These are phyloP conservation scores for Fraxinus greggii DNA, from an alignment of 305 asterid genomes.

Conservation along the genomic window DNA sequence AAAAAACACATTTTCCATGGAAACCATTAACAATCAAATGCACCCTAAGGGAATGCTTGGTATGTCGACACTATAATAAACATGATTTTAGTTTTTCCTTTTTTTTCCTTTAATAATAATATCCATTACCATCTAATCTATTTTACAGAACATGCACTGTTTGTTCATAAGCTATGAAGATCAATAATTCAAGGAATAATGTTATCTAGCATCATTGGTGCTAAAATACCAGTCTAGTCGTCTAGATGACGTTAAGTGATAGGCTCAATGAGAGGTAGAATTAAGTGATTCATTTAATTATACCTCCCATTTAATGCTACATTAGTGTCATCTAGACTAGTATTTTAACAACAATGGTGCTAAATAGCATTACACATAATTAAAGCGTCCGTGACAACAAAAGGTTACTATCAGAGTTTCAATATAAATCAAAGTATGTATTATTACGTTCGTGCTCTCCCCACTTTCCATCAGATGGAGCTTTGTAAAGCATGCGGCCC, in stretches of 20 bases:
- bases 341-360: no score
- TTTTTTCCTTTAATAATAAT: background rate
- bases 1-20: no score
- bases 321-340: no score
- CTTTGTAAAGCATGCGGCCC: conserved; percentile 93
- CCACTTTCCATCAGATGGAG: conserved; percentile 98
- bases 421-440: background rate
- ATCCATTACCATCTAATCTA: background rate
- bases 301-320: no score
- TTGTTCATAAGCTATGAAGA: background rate
- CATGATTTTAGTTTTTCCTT: background rate
- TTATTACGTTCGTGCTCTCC: conserved; percentile 92
- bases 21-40: no score
- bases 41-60: background rate
- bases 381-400: background rate
- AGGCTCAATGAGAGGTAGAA: no score
- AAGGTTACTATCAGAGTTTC: background rate
- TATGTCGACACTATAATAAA: background rate
- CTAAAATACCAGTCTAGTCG: no score
- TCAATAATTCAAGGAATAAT: background rate
- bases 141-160: background rate
- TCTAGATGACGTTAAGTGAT: no score
- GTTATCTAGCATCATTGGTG: no score
- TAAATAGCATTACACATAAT: background rate
- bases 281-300: no score